phyloP scores from a whole-genome alignment of 305 asterid species.

The Fraxinus baroniana region DNA sequence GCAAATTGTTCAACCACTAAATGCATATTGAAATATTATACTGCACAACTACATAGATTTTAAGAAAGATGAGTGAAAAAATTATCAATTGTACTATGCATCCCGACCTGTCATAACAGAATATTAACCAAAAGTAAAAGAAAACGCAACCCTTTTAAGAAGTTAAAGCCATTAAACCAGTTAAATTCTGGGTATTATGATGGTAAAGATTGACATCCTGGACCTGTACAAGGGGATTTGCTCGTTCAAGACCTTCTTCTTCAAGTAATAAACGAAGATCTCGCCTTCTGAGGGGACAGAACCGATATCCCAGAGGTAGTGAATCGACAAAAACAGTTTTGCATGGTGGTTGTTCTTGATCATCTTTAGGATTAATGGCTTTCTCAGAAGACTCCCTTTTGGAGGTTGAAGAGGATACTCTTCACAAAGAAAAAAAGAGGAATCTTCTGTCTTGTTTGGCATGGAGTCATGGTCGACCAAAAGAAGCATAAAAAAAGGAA shows the following conservation, averaged over 20 bases:
- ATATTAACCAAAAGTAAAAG: not conserved
- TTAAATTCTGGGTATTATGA: not conserved
- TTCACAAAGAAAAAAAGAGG: not conserved
- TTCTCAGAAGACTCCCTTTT: not conserved
- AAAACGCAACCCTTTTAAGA: not conserved
- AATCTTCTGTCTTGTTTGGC: not conserved
- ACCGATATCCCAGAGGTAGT: not conserved
- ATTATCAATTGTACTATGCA: not conserved
- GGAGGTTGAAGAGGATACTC: not conserved
- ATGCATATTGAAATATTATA: not conserved
- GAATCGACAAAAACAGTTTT: not conserved
- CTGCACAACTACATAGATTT: not conserved
- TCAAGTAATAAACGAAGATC: slow-evolving; percentile 10
- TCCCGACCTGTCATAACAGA: not conserved
- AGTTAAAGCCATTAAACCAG: not conserved
- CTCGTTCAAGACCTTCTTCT: not conserved
- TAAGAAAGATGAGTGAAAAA: too few species aligned
- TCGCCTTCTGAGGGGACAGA: slow-evolving; percentile 10
- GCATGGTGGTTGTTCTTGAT: not conserved
- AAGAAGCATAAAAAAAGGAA: not conserved
- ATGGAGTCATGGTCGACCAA: not conserved
- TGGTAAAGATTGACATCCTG: not conserved
- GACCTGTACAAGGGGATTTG: not conserved
- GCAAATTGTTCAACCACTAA: not conserved
- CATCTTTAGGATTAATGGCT: not conserved